Conservation (phyloP, 768 basidiomycete genomes). For the Strobilomyces dryophilus region DNA sequence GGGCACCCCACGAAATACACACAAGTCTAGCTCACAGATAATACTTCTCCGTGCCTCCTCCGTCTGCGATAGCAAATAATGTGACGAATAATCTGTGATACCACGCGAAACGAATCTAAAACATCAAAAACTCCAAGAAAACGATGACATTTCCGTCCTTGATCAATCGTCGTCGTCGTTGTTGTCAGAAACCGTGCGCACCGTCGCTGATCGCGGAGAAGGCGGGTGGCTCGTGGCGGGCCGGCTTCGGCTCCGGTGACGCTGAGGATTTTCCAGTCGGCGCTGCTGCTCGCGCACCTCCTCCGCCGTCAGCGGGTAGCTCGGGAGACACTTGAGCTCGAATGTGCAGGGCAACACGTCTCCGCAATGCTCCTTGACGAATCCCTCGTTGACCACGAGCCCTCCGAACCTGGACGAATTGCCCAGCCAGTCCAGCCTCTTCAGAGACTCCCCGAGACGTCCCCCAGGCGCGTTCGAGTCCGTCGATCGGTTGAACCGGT, state of each 20-base stretch:
- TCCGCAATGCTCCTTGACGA: slow-evolving; percentile 42
- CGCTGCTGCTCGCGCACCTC: slow-evolving; percentile 48
- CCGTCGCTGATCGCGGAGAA: slow-evolving; percentile 16
- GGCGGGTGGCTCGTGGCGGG: slow-evolving; percentile 12
- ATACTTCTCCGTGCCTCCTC: too few species aligned
- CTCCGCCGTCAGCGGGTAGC: slow-evolving; percentile 44
- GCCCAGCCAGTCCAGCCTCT: slow-evolving; percentile 64
- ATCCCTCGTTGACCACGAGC: slow-evolving; percentile 40
- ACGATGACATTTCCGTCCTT: neutral
- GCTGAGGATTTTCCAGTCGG: slow-evolving; percentile 24
- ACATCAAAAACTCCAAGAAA: neutral
- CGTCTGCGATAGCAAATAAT: slow-evolving; percentile 12
- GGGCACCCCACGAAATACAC: too few species aligned
- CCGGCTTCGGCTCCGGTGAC: slow-evolving; percentile 22
- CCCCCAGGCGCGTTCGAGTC: slow-evolving; percentile 67
- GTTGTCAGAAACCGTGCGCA: slow-evolving; percentile 6
- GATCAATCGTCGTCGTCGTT: slow-evolving; percentile 16
- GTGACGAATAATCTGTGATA: slow-evolving; percentile 25
- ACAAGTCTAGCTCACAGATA: too few species aligned
- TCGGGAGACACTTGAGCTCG: slow-evolving; percentile 48
- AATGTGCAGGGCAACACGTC: slow-evolving; percentile 56
- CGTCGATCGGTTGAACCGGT: slow-evolving; percentile 63
- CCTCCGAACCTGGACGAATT: slow-evolving; percentile 62
- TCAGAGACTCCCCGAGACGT: slow-evolving; percentile 55
- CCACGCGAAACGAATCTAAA: slow-evolving; percentile 1